Base-by-base conservation (phyloP, 2,329 filamentous ascomycete species). In the Salinomyces thailandicus region DNA sequence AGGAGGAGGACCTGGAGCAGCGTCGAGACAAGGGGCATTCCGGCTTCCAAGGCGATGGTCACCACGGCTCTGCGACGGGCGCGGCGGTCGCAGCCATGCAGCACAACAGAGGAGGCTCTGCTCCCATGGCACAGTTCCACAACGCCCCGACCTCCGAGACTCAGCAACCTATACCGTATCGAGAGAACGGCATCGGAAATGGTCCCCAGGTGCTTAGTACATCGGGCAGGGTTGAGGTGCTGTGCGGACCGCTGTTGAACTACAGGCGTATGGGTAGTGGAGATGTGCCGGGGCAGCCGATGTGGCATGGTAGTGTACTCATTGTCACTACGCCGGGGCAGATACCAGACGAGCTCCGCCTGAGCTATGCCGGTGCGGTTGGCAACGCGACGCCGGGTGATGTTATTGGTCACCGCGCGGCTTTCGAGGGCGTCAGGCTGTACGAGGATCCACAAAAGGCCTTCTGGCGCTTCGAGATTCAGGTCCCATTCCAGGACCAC, bases 241-340 rank as follows among this genome's bases (percentile, higher is more conserved):
- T 81, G 11, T 79, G 75, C 48, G 83, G 83, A 1, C 83, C 83
- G 14, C 63, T 89, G 46, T 62, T 89, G 44, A 89, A 89, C 62
- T 89, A 86, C 59, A 71, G 79, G 45, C 73, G 75, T 52, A 86
- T 81, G 75, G 22, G 22, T n/a, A 74, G 79, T 50, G 71, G 70
- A 18, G 66, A 59, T 42, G 46, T 58, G 36, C 54, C 59, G 2
- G 58, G 61, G 18, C 54, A 50, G 33, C 64, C 66, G 26, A 63
- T 62, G 27, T 96, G 89, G 87, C 69, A 83, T 50, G 87, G 89
- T 39, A 93, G 85, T 57, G 82, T 93, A 5, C 65, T 95, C 50
- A 66, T 95, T 33, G 85, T 95, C 35, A 82, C 80, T 12, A 77
- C 72, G 35, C 81, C 85, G 4, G 81, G 81, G 16, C 77, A 74